Conservation (phyloP, 106 monocot species). For the Narthecium ossifragum region DNA sequence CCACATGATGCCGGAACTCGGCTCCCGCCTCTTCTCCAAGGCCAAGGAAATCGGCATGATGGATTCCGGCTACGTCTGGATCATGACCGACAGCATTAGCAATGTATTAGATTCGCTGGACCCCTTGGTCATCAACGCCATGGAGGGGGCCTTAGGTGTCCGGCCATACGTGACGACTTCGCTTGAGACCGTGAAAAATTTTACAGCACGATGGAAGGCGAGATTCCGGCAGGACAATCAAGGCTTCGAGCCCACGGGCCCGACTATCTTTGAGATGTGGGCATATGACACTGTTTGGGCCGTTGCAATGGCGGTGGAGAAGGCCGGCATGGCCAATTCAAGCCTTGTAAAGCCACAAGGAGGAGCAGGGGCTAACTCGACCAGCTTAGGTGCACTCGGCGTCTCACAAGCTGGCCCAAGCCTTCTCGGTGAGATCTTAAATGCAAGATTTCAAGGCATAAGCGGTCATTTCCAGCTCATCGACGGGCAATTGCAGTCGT, state of each 20-base stretch:
- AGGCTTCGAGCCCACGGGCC: not conserved
- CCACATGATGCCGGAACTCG: conserved; percentile 36
- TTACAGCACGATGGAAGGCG: conserved; percentile 31
- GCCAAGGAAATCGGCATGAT: conserved; percentile 43
- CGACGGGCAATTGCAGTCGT: not conserved
- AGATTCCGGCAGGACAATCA: conserved; percentile 14
- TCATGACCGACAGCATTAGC: conserved; percentile 41
- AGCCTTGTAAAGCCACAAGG: too few relatives aligned
- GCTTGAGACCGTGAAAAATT: conserved; percentile 10
- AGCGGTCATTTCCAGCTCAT: conserved; percentile 48
- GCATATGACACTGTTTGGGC: conserved; percentile 19
- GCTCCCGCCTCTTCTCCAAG: conserved; percentile 20
- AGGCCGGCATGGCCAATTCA: not conserved
- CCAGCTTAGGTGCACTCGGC: too few relatives aligned
- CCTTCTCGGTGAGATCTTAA: too few relatives aligned
- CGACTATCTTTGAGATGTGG: conserved; percentile 3
- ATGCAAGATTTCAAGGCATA: conserved; percentile 46
- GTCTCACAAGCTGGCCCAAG: too few relatives aligned
- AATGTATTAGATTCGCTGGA: conserved; percentile 19
- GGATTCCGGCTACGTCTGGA: conserved; percentile 53
- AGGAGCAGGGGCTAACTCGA: too few relatives aligned
- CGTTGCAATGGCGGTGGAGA: conserved; percentile 31
- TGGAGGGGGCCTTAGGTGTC: conserved; percentile 57
- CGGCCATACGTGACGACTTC: conserved; percentile 22
- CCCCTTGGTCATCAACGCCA: conserved; percentile 2